phyloP scores from a whole-genome alignment of 208 protist species.

The Phytomonas sp. region DNA sequence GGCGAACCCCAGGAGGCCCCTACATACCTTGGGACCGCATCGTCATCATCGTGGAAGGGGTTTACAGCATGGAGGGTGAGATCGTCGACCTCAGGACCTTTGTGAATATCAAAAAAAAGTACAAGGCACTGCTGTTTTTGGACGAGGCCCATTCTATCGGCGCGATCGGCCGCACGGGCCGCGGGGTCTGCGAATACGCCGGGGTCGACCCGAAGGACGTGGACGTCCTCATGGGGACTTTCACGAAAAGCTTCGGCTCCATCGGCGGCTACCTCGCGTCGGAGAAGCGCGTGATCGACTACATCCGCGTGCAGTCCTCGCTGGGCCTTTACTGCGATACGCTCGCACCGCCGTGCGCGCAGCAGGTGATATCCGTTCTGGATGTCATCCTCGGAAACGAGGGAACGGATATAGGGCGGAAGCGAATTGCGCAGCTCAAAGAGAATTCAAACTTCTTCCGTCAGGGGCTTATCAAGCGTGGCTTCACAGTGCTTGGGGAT shows the following conservation, averaged over 20 bases:
- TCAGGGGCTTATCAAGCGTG: constrained; percentile 65
- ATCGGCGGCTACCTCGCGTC: constrained; percentile 95
- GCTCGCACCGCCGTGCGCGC: constrained; percentile 83
- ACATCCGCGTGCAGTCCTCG: constrained; percentile 60
- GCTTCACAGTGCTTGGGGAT: constrained; percentile 76
- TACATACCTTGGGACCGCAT: constrained; percentile 79
- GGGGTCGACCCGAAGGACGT: constrained; percentile 84
- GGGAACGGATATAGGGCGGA: constrained; percentile 77
- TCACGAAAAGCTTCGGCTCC: constrained; percentile 95
- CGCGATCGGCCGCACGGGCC: constrained; percentile 90
- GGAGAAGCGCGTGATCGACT: constrained; percentile 63
- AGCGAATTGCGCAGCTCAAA: constrained; percentile 70
- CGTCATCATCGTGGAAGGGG: constrained; percentile 95
- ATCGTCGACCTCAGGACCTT: constrained; percentile 93
- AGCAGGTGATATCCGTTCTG: constrained; percentile 87
- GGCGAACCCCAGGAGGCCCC: constrained; percentile 72
- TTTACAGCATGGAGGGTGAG: constrained; percentile 98
- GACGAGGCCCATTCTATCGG: constrained; percentile 98
- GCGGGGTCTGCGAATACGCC: constrained; percentile 91
- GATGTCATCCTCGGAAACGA: constrained; percentile 85
- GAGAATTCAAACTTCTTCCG: constrained; percentile 86
- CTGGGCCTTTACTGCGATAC: constrained; percentile 62
- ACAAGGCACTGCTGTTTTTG: constrained; percentile 94
- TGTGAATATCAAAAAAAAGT: constrained; percentile 94
- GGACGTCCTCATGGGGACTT: constrained; percentile 94